phyloP scores from a whole-genome alignment of 768 basidiomycete genomes.

The Basidioascus undulatus region DNA sequence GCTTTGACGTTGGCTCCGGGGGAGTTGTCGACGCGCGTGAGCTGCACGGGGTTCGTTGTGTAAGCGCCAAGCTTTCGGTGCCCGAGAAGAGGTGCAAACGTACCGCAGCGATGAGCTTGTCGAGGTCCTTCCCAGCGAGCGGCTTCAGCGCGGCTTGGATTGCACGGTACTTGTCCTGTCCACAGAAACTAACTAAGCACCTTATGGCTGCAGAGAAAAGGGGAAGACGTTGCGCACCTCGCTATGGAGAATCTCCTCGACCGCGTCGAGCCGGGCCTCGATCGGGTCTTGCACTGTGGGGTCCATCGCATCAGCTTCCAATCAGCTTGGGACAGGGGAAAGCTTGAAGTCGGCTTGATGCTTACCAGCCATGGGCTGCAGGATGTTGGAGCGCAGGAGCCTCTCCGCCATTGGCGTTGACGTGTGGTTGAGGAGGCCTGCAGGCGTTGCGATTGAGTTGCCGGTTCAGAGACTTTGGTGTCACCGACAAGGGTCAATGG shows the following conservation, averaged over 20 bases:
- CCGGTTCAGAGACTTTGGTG: not conserved
- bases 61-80: not conserved
- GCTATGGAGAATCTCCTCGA: conserved; percentile 22
- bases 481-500: no score
- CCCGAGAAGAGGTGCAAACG: conserved; percentile 1
- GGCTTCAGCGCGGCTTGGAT: conserved; percentile 2
- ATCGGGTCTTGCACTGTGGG: conserved; percentile 18
- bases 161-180: no score
- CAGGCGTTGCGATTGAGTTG: conserved; percentile 3
- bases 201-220: not conserved
- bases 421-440: conserved; percentile 35
- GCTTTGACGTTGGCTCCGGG: conserved; percentile 8
- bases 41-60: not conserved
- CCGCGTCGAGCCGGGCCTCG: conserved; percentile 61
- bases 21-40: no score
- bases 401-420: conserved; percentile 76
- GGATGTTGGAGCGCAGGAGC: conserved; percentile 49
- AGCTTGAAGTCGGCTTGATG: not conserved
- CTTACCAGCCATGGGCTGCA: conserved; percentile 55
- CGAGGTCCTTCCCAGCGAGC: conserved; percentile 34
- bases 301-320: no score
- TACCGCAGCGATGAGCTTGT: conserved; percentile 39
- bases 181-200: no score
- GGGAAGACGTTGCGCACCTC: conserved; percentile 23
- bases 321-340: no score